phyloP scores from a whole-genome alignment of 148 eudicot genomes.

The Nepenthes mirabilis region DNA sequence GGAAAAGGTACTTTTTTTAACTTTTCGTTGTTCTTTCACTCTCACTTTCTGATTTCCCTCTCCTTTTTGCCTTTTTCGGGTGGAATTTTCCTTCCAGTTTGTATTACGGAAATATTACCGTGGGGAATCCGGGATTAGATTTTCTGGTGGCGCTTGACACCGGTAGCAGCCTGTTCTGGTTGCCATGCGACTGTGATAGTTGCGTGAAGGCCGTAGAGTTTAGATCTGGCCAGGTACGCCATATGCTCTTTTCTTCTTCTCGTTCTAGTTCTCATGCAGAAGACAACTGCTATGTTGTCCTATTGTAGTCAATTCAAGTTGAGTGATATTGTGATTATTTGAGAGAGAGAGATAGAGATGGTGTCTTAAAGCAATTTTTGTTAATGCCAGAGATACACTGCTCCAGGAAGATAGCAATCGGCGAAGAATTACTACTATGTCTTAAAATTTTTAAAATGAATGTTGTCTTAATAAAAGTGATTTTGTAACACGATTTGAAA shows the following conservation, averaged over 20 bases:
- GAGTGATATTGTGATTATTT: no score
- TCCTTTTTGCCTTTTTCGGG: neutral
- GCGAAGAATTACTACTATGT: no score
- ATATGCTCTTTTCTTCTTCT: neutral
- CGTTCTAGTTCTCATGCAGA: neutral
- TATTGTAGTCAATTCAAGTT: no score
- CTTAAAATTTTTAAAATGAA: no score
- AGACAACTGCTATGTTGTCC: no score
- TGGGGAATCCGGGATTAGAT: constrained; percentile 34
- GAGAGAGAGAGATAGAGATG: no score
- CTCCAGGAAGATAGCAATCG: no score
- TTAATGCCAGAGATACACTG: no score
- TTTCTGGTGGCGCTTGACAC: constrained; percentile 61
- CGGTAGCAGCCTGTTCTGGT: constrained; percentile 55
- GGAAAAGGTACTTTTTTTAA: neutral
- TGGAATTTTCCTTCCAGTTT: constrained; percentile 23
- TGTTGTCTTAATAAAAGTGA: no score
- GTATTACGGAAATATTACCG: constrained; percentile 40
- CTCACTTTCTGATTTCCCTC: neutral
- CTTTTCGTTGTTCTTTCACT: neutral
- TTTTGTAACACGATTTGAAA: no score
- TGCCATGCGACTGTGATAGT: constrained; percentile 47
- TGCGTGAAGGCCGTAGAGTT: constrained; percentile 19
- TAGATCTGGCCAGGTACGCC: constrained; percentile 24
- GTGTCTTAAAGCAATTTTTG: no score